Evolutionary conservation across 2,329 filamentous ascomycete genomes (phyloP), one percentile per base, ranked within the genome.

Genomic region (Hypoxylon sp.): DNA sequence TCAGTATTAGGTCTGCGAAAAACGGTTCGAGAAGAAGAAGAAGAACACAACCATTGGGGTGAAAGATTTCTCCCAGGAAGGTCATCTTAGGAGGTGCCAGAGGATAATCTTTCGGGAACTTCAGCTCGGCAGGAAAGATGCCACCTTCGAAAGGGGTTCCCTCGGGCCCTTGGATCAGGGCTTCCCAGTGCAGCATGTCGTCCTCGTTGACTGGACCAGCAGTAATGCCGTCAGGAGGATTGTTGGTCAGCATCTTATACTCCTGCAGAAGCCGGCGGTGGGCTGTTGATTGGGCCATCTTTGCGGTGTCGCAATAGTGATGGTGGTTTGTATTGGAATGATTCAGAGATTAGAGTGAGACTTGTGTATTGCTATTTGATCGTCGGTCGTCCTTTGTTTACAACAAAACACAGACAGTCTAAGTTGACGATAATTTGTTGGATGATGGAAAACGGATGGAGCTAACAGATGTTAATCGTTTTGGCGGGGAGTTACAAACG

Each of bases 41-140:
- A 9, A 26, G 20, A 13, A 21, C 31, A 52, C 27, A 72, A 96
- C 92, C 91, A 71, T 99, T 99, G 0, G 94, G 94, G 77, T 99
- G 94, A 85, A 92, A 97, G 62, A 99, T 86, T 66, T 95, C 91
- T 44, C 90, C 90, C 42, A 95, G 78, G 72, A 99, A 99, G 72
- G 89, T 91, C 93, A 99, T 97, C 29, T 89, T 91, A 6, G 94
- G 94, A 55, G 94, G 94, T 63, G 92, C 89, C 4, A 97, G 83
- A n/a, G 94, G 94, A 68, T 99, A 99, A 73, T 99, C 94, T 69
- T 89, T 90, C 4, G 94, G 93, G 67, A 99, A 99, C 67, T 88
- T 91, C 64, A 99, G 83, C 73, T 96, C 91, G 17, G 94, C 94
- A 30, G 92, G 91, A 71, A 97, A 99, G 52, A 99, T 85, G 43